Evolutionary conservation across 768 basidiomycete genomes (phyloP), one percentile per base, ranked within the genome.

Genomic region (Xerocomellus dryophilus): DNA sequence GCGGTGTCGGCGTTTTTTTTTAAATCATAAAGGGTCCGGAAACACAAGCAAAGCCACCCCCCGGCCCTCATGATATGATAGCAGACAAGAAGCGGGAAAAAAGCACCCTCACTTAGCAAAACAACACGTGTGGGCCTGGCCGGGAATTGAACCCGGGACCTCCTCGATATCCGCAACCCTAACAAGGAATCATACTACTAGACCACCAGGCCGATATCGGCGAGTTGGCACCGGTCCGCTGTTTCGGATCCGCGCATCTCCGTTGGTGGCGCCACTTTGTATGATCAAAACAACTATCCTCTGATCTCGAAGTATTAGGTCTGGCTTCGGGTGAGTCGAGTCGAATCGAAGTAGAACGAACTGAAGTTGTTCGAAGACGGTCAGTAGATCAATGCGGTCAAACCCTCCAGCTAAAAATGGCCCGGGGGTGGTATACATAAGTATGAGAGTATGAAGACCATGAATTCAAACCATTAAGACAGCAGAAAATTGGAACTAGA

Each of bases 121-220:
- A 57, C 23, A 47, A 46, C 34, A 15, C 5, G 25, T 2, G 62
- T 2, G 23, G 78, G 78, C 78, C 77, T 78, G 71, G 70, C 76
- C 74, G 77, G 77, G 77, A 78, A 78, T 80, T 76, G 78, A 80
- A 80, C 78, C 77, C 78, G 74, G 79, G 78, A 77, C 79, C 78
- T 80, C 78, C 78, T 78, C 78, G 77, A 80, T 51, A 40, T 49
- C 56, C 48, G 49, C 32, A 58, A 55, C 79, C 79, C 80, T 78
- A 81, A 81, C 77, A 78, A 80, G 77, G 80, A 80, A 81, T 81
- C 80, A 81, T 81, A 79, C 80, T 77, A 80, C 79, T 81, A 81
- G 78, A 80, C 78, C 78, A 80, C 74, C 77, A 79, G 77, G 79
- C 78, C 78, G 56, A 53, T 20, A 38, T 14, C 10, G n/a, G 34